Conservation (phyloP, 257 asterid genomes). For the Penstemon davidsonii region DNA sequence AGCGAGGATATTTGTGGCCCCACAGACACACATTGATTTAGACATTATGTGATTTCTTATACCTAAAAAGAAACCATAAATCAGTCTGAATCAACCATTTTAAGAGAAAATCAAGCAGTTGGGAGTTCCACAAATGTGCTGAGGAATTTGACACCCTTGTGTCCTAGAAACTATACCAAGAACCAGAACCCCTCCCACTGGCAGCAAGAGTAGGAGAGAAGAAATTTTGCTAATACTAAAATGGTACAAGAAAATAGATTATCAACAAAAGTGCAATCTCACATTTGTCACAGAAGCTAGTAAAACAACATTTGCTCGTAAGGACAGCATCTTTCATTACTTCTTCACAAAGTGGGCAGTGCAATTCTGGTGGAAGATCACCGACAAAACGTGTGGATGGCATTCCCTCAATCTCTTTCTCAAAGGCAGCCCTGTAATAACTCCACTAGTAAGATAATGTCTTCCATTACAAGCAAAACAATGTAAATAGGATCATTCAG, state of each 20-base stretch:
- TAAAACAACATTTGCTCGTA: conserved; percentile 95
- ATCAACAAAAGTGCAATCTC: conserved; percentile 36
- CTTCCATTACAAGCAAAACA: conserved; percentile 3
- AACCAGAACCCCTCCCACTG: conserved; percentile 1
- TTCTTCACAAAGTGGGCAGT: conserved; percentile 92
- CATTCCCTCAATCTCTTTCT: conserved; percentile 90
- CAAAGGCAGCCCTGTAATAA: conserved; percentile 86
- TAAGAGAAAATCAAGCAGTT: background rate
- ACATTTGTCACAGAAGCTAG: conserved; percentile 95
- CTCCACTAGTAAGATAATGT: conserved; percentile 17
- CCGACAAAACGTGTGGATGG: conserved; percentile 84
- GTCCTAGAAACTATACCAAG: background rate
- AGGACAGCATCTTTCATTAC: conserved; percentile 98
- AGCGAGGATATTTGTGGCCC: conserved; percentile 82
- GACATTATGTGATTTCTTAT: conserved; percentile 83
- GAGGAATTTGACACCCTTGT: background rate
- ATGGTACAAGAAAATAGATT: background rate
- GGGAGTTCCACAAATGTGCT: background rate
- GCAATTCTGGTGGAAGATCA: conserved; percentile 92
- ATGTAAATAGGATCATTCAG: background rate
- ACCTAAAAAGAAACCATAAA: conserved; percentile 47
- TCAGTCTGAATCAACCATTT: conserved; percentile 9
- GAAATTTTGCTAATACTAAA: background rate
- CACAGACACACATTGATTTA: conserved; percentile 76
- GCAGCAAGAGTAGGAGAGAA: conserved; percentile 4